Conservation (phyloP, 2,329 filamentous ascomycete genomes). For the Talaromyces sp. region DNA sequence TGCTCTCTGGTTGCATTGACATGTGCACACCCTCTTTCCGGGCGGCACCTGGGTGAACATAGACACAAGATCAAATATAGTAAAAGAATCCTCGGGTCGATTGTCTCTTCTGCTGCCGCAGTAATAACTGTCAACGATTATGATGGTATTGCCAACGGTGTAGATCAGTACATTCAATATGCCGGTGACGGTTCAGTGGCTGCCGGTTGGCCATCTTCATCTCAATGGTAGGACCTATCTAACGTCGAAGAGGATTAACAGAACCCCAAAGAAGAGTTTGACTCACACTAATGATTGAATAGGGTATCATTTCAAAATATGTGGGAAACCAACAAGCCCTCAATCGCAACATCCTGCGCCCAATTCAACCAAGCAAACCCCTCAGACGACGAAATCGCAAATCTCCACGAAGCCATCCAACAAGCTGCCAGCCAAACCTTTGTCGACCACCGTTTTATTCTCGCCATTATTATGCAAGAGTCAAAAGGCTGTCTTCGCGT, state of each 20-base stretch:
- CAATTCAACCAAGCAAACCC: slow-evolving; percentile 16
- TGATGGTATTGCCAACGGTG: slow-evolving; percentile 4
- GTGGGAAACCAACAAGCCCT: slow-evolving; percentile 11
- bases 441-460: slow-evolving; percentile 38
- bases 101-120: neutral
- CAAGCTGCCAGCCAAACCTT: slow-evolving; percentile 25
- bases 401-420: slow-evolving; percentile 31
- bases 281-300: too few relatives aligned
- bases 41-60: neutral
- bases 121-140: neutral
- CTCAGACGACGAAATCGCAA: slow-evolving; percentile 20
- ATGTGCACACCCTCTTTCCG: neutral
- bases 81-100: neutral
- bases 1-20: neutral
- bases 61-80: neutral
- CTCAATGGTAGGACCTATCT: slow-evolving; percentile 23
- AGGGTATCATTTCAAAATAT: slow-evolving; percentile 13
- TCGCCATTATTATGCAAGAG: slow-evolving; percentile 41
- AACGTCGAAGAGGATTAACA: neutral
- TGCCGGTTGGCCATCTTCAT: slow-evolving; percentile 30
- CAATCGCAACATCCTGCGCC: slow-evolving; percentile 6
- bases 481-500: slow-evolving; percentile 40
- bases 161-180: slow-evolving; percentile 32
- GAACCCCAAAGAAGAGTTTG: too few relatives aligned
- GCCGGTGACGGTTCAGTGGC: slow-evolving; percentile 27